Base-by-base conservation (phyloP, 2,329 filamentous ascomycete species). In the Cercospora zeina region DNA sequence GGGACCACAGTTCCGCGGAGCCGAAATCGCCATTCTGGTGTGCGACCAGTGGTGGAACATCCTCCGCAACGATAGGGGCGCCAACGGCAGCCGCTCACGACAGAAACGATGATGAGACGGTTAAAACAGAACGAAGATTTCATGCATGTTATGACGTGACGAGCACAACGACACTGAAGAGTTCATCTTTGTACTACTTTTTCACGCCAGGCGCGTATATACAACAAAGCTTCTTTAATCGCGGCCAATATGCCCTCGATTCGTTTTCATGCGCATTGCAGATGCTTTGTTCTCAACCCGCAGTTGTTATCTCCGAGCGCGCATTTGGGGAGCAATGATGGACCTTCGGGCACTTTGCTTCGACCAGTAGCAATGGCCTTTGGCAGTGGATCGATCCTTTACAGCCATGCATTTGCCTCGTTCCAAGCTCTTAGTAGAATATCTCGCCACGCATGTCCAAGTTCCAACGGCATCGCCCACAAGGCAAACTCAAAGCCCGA, bases 51-150 rank as follows among this genome's bases (percentile, higher is more conserved):
- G 13, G 42, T 27, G 42, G 42, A 27, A 24, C 42, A 27, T 4
- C 21, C 21, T 30, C 24, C 13, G 42, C 14, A 49, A n/a, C 11
- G 19, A 19, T 19, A 27, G 21, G 42, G 13, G 42, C 42, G 42
- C 11, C 11, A 27, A 24, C 16, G 19, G 8, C 39, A 11, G 11
- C 14, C 24, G 4, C 42, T 49, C 5, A 49, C 42, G 42, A 49
- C 42, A 49, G 42, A 49, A 30, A 49, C 27, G 42, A 49, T 49
- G 42, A 49, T 27, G 24, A 30, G 42, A 49, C 21, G 42, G 42
- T 6, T 24, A 2, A 24, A 27, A 21, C 27, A 21, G 27, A 14
- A 49, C 21, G 42, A 49, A 27, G 42, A 49, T 8, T 16, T 1
- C 21, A 19, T 49, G 42, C 14, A 49, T 27, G 24, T 49, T 49